phyloP scores from a whole-genome alignment of 208 protist species.

The Vickermania spadyakhi region DNA sequence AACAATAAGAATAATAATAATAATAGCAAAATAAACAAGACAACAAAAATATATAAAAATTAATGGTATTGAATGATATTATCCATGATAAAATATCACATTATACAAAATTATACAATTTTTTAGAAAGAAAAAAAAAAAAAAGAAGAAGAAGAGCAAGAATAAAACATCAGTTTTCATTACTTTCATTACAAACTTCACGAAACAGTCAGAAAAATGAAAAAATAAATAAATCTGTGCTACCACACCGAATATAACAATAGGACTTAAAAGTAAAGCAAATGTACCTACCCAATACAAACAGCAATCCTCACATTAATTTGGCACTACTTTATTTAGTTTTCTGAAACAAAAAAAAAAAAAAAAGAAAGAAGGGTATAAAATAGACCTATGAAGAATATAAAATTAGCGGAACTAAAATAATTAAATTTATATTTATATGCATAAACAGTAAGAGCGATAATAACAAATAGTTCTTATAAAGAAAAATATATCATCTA shows the following conservation, averaged over 20 bases:
- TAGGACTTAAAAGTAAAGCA: no score
- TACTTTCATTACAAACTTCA: not conserved
- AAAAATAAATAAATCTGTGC: no score
- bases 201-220: no score
- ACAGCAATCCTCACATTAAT: not conserved
- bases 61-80: not conserved
- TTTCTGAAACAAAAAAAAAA: constrained; percentile 8
- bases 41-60: constrained; percentile 16
- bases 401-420: constrained; percentile 1
- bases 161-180: not conserved
- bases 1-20: constrained; percentile 9
- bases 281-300: no score
- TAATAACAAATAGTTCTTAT: not conserved
- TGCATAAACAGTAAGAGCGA: not conserved
- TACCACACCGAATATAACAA: no score
- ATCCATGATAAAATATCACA: constrained; percentile 1
- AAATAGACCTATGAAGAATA: constrained; percentile 9
- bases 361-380: constrained; percentile 7
- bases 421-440: constrained; percentile 2
- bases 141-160: not conserved
- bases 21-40: constrained; percentile 3
- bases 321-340: constrained; percentile 1
- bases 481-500: no score
- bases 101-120: not conserved
- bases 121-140: constrained; percentile 1